Base-by-base conservation (phyloP, 805 yeast species). In the Blastobotrys attinorum region DNA sequence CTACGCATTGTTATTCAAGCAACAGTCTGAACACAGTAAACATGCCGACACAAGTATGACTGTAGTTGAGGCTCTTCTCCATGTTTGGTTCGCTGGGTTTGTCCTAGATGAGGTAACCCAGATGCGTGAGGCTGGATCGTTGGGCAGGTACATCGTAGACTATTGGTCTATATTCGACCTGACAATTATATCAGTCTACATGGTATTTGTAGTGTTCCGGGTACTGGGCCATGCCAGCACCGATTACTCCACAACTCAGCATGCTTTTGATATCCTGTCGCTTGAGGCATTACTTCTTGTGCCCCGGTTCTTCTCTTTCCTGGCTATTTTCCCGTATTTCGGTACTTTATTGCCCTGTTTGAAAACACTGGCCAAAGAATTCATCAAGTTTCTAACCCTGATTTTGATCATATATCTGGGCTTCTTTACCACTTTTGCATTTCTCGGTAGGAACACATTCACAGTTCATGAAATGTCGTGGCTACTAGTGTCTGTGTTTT, bases 41-140 rank as follows among this genome's bases (percentile, higher is more conserved):
- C 7, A 25, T 11, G 18, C 33, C 23, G 51, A 40, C 10, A 35
- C 49, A 34, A 40, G 47, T 3, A 21, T 37, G 10, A 29, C 41
- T 17, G 17, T 21, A 25, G 45, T 57, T 13, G 64, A 60, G 39
- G 39, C 55, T n/a, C 18, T 53, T 0, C 75, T 88, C 4, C 95
- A 88, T 62, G 66, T 84, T 6, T 88, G 96, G 96, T 89, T 95
- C 0, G 81, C 84, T 2, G 96, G 96, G 0, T 79, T 89, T 34
- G 83, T 87, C 4, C 83, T 86, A 64, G 96, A 95, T 0, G 96
- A 88, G 55, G 60, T 88, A 47, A 82, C 85, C 86, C 70, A 60
- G 48, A 48, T 55, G 16, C 51, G 54, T 3, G 63, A 59, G 31
- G 54, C 64, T 2, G 58, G 59, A 7, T 47, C 54, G 16, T 38